Evolutionary conservation across 1,284 basidiomycete genomes (phyloP).

Genomic region (Agroathelia rolfsii): DNA sequence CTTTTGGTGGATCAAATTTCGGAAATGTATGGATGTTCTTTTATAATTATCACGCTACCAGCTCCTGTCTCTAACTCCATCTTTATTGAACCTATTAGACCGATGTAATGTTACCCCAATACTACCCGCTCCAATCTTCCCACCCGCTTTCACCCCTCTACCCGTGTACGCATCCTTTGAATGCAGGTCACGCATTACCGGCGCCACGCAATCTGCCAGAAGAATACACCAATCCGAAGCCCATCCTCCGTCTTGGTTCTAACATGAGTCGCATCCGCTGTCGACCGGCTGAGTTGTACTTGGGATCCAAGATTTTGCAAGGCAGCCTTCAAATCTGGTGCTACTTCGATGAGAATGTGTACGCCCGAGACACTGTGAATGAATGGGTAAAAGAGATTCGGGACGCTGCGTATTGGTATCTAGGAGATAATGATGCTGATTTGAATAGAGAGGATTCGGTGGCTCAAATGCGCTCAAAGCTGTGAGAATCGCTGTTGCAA

Average conservation of each 20-base stretch:
- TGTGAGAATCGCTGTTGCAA: too few species aligned
- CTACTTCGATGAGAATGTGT: constrained; percentile 34
- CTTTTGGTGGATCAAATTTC: too few species aligned
- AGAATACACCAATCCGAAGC: constrained; percentile 5
- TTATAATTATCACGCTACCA: too few species aligned
- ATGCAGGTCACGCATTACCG: too few species aligned
- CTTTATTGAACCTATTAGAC: too few species aligned
- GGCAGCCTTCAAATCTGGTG: constrained; percentile 23
- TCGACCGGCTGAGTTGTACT: constrained; percentile 37
- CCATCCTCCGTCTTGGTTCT: constrained; percentile 12
- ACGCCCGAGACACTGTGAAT: constrained; percentile 22
- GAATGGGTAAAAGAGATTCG: constrained; percentile 36
- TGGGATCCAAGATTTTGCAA: constrained; percentile 28
- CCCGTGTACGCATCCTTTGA: too few species aligned
- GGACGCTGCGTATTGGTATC: constrained; percentile 27
- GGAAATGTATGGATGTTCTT: too few species aligned
- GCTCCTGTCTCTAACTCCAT: too few species aligned
- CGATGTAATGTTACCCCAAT: constrained; percentile 22
- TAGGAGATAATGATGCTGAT: too few species aligned
- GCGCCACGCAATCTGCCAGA: not conserved
- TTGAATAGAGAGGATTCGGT: too few species aligned
- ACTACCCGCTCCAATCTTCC: constrained; percentile 12
- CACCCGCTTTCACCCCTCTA: constrained; percentile 19
- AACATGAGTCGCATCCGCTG: constrained; percentile 24
- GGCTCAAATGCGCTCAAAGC: too few species aligned